Base-by-base conservation (phyloP, 805 yeast species). In the Dipodascopsis tothii region DNA sequence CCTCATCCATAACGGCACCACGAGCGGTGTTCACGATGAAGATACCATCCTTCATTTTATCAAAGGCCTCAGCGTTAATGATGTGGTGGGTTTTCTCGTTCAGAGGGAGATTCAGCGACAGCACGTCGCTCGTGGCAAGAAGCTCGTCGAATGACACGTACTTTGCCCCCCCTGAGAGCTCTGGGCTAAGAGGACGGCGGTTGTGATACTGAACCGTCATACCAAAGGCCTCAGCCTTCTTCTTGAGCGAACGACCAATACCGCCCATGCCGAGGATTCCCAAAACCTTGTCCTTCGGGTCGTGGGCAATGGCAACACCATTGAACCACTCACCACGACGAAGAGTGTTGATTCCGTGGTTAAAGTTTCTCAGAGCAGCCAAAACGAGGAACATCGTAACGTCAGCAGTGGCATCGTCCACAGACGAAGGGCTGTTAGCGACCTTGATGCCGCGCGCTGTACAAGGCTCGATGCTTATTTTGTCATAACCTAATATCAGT, bases 261-360 rank as follows among this genome's bases (percentile, higher is more conserved):
- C 94, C 94, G 23, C 95, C 95, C 75, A 86, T 72, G 9, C 95
- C 95, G 43, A 82, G 67, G 44, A 86, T 78, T 38, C 95, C 95
- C 21, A 86, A 79, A 18, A 71, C 71, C 58, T 81, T 80, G 9
- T 84, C 84, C 50, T 71, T 77, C 16, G 94, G 94, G 56, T 81
- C 88, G 56, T 73, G 74, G 3, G 94, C 94, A 35, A 77, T 63
- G 5, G 78, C 72, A 1, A 80, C 73, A 3, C 80, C 82, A 22
- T 30, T 71, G 38, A 5, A 18, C 88, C 92, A 85, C 43, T 75
- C 68, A 19, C 88, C 90, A 30, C 65, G 62, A 28, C 72, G 58
- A 53, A 83, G 60, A 37, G 67, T 66, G 41, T 72, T 64, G 49
- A 76, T 74, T 16, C 87, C 83, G 40, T 60, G 55, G 52, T 76